Evolutionary conservation across 2,329 filamentous ascomycete genomes (phyloP), one percentile per base, ranked within the genome.

Genomic region (Verticillium tricorpus): DNA sequence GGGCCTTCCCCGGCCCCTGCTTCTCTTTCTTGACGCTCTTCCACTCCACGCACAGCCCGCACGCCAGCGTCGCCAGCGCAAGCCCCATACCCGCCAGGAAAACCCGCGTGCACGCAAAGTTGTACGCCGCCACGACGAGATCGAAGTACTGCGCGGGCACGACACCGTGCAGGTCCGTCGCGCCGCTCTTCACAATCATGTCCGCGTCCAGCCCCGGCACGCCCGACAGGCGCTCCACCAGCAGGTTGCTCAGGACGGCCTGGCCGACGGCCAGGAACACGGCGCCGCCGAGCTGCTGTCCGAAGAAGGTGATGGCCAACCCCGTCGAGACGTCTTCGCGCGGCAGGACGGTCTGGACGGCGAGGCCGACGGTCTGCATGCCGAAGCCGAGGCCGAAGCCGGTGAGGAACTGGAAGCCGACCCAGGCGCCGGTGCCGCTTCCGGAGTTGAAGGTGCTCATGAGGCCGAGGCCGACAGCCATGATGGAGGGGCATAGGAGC

Each of bases 201-300:
- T 62, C 4, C 0, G 76, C 71, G 32, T 78, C 69, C 1, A 80
- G 59, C 0, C 59, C 66, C 0, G 78, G 78, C 2, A 76, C 71
- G 57, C 70, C 66, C 19, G 69, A 67, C 3, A 82, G 62, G 40
- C 78, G 72, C 15, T 71, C 64, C 22, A 79, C 67, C 2, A 85
- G 74, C 8, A 73, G 70, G 65, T 82, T 83, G 55, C 75, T 77
- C 63, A 86, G 82, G 17, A 85, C 75, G 60, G 78, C 79, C 64
- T 85, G 77, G 1, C 74, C 82, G 25, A 83, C 75, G 3, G 78
- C 78, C 34, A 86, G 76, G 63, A 85, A 85, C 1, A 86, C 68
- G 11, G 77, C 72, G 7, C 77, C 77, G 34, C 76, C 78, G 0
- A 82, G 68, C 0, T 74, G 75, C 66, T 80, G 78, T 17, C 69